Evolutionary conservation across 257 asterid genomes (phyloP).

Genomic region (Echium plantagineum): DNA sequence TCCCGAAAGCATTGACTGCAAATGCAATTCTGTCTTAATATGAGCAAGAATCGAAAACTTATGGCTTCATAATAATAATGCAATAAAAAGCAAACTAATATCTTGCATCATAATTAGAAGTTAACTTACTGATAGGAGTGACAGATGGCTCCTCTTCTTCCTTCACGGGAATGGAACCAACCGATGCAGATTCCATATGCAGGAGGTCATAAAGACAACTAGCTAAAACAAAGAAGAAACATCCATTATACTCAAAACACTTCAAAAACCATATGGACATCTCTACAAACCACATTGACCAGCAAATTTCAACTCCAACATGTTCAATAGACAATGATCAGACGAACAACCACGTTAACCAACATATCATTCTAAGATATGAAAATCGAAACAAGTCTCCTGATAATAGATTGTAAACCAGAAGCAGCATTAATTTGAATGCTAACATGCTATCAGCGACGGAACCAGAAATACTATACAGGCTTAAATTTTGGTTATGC

Average conservation of each 20-base stretch:
- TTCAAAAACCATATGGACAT: neutral
- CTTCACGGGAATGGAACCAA: constrained; percentile 6
- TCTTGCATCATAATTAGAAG: neutral
- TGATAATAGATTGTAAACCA: neutral
- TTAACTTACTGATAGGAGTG: constrained; percentile 23
- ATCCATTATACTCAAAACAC: neutral
- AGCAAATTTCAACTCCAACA: neutral
- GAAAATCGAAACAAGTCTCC: neutral
- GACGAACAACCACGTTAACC: neutral
- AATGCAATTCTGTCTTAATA: too few species aligned
- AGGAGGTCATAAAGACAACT: constrained; percentile 51
- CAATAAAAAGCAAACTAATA: neutral
- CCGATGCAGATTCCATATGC: constrained; percentile 34
- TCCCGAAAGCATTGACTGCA: too few species aligned
- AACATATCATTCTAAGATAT: neutral
- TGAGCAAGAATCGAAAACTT: too few species aligned
- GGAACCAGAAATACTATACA: too few species aligned
- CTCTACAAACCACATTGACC: neutral
- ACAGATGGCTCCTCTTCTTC: constrained; percentile 18
- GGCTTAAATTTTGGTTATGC: too few species aligned
- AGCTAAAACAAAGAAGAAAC: constrained; percentile 24
- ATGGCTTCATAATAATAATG: neutral
- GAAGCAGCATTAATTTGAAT: neutral
- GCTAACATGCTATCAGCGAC: too few species aligned
- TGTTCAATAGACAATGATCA: neutral